Conservation (phyloP, 345 rosid species). For the Aquilaria sinensis region DNA sequence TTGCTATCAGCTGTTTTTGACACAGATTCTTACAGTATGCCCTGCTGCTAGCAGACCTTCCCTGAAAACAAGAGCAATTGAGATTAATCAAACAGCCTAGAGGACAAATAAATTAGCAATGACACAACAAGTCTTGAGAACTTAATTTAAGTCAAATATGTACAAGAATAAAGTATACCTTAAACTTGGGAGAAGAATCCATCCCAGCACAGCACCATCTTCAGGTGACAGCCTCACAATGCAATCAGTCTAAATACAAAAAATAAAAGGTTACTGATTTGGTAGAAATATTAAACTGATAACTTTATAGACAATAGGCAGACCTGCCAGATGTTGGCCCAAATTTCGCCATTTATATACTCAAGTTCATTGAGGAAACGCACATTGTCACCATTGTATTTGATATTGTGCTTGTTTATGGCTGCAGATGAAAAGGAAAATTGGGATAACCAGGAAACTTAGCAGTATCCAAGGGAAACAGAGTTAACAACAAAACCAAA, state of each 20-base stretch:
- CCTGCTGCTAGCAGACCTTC: constrained; percentile 56
- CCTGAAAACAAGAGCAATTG: constrained; percentile 30
- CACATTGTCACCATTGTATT: constrained; percentile 52
- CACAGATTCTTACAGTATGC: constrained; percentile 38
- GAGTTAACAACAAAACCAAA: constrained; percentile 2
- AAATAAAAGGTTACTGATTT: neutral
- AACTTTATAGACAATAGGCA: neutral
- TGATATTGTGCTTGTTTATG: constrained; percentile 37
- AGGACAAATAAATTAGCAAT: neutral
- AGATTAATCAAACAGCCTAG: neutral
- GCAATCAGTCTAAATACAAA: constrained; percentile 66
- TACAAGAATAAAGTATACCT: constrained; percentile 36
- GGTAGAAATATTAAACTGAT: neutral
- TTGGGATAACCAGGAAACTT: neutral
- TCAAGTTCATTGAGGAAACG: constrained; percentile 83
- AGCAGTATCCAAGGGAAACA: neutral
- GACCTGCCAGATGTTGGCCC: constrained; percentile 98
- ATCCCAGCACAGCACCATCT: constrained; percentile 63
- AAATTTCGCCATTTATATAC: constrained; percentile 80
- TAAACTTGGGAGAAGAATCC: constrained; percentile 74
- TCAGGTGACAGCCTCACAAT: constrained; percentile 79
- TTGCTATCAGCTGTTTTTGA: neutral
- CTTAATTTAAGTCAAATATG: constrained; percentile 1
- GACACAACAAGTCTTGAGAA: neutral
- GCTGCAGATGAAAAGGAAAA: constrained; percentile 38